Percentiles rank a stretch among this genome's conserved stretches.
Evolutionary conservation across 2,329 filamentous ascomycete genomes (phyloP).

Genomic region (Monosporascus cannonballus): DNA sequence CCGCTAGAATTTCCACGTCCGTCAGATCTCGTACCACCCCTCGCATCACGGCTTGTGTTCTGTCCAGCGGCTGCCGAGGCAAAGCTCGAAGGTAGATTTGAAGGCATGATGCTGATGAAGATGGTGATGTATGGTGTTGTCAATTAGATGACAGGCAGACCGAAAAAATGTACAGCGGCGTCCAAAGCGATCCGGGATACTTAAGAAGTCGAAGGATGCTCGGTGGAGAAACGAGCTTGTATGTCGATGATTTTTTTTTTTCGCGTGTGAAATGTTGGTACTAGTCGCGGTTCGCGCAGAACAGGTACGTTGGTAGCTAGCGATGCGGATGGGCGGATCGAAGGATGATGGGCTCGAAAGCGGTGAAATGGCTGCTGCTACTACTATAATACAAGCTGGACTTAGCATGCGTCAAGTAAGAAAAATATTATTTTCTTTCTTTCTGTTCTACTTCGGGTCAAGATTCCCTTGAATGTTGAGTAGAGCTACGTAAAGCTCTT

Average conservation of each 20-base stretch:
- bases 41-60: constrained; percentile 54
- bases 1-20: constrained; percentile 51
- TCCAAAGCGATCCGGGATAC: no score
- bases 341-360: no score
- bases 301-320: no score
- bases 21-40: constrained; percentile 52
- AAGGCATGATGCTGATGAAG: constrained; percentile 46
- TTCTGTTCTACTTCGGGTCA: background rate
- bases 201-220: no score
- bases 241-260: background rate
- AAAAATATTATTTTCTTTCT: background rate
- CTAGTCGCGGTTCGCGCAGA: no score
- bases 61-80: constrained; percentile 77
- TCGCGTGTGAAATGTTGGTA: no score
- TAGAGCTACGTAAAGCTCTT: no score
- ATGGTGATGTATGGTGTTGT: background rate
- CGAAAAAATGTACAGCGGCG: background rate
- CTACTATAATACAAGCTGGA: no score
- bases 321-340: no score
- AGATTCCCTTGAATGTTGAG: background rate
- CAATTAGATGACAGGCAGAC: background rate
- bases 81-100: constrained; percentile 76
- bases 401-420: no score
- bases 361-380: no score
- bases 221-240: background rate